Percentiles rank a stretch among this genome's conserved stretches.
Evolutionary conservation across 2,329 filamentous ascomycete genomes (phyloP).

Genomic region (Sphaerulina musiva): DNA sequence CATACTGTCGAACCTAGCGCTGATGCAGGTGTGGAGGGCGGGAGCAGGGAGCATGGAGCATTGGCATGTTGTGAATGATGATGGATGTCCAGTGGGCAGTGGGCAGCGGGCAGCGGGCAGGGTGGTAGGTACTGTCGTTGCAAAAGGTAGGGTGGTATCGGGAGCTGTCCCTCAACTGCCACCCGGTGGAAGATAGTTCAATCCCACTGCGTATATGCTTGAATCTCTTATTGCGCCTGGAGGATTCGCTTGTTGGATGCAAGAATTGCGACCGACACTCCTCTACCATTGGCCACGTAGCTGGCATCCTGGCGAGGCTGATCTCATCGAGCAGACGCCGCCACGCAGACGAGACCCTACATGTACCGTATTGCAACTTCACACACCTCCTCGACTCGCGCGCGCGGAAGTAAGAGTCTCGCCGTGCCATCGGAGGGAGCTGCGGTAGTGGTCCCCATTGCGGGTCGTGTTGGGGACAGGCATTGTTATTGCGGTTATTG

Average conservation of each 20-base stretch:
- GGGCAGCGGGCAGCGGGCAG: not conserved
- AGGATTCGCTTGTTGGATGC: constrained; percentile 7
- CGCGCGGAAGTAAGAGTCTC: too few species aligned
- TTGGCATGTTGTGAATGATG: too few species aligned
- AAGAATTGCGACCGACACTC: too few species aligned
- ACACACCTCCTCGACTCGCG: too few species aligned
- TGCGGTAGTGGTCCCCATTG: constrained; percentile 2
- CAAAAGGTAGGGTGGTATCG: not conserved
- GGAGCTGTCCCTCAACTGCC: not conserved
- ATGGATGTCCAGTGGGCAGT: too few species aligned
- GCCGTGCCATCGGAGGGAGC: not conserved
- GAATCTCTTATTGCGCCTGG: not conserved
- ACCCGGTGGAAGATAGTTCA: not conserved
- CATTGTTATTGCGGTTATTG: not conserved
- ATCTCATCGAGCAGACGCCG: not conserved
- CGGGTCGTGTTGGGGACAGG: constrained; percentile 4
- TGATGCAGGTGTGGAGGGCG: not conserved
- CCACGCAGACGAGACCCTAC: too few species aligned
- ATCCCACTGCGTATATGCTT: not conserved
- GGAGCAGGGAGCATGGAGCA: too few species aligned
- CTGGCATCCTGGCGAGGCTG: constrained; percentile 7
- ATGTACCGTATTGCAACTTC: too few species aligned
- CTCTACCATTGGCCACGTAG: not conserved
- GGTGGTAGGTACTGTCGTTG: not conserved
- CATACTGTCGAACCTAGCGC: not conserved